Evolutionary conservation across 306 rosid genomes (phyloP).

Genomic region (Prunus mira): DNA sequence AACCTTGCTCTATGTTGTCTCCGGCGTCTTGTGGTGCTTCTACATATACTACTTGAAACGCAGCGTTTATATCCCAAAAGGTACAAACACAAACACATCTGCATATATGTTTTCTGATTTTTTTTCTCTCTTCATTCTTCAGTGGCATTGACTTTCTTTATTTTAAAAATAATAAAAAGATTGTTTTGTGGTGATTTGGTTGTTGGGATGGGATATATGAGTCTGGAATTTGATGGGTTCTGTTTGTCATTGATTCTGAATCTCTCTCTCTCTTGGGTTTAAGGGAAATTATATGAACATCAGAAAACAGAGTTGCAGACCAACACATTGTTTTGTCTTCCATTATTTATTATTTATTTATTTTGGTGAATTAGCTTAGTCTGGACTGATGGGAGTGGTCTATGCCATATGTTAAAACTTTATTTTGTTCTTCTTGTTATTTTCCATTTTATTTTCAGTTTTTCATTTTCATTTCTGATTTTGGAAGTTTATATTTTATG

Average conservation of each 20-base stretch:
- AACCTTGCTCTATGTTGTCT: slow-evolving; percentile 49
- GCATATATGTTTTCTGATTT: neutral
- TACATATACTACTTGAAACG: slow-evolving; percentile 70
- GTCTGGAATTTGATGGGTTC: neutral
- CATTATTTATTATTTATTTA: too few relatives aligned
- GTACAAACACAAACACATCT: slow-evolving; percentile 23
- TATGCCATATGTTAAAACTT: neutral
- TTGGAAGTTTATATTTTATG: neutral
- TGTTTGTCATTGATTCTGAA: neutral
- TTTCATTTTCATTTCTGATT: too few relatives aligned
- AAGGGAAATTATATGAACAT: neutral
- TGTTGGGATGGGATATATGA: neutral
- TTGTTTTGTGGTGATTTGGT: neutral
- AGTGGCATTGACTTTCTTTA: neutral
- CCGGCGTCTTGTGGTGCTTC: slow-evolving; percentile 76
- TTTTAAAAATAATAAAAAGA: neutral
- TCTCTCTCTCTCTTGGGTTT: neutral
- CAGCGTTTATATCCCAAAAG: slow-evolving; percentile 69
- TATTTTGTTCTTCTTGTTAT: neutral
- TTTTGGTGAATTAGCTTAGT: too few relatives aligned
- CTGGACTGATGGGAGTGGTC: neutral
- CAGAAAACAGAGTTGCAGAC: neutral
- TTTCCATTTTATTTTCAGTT: neutral
- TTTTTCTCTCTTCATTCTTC: neutral
- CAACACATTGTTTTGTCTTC: neutral